Conservation (phyloP, 2,329 filamentous ascomycete genomes). For the Hymenoscyphus repandus region DNA sequence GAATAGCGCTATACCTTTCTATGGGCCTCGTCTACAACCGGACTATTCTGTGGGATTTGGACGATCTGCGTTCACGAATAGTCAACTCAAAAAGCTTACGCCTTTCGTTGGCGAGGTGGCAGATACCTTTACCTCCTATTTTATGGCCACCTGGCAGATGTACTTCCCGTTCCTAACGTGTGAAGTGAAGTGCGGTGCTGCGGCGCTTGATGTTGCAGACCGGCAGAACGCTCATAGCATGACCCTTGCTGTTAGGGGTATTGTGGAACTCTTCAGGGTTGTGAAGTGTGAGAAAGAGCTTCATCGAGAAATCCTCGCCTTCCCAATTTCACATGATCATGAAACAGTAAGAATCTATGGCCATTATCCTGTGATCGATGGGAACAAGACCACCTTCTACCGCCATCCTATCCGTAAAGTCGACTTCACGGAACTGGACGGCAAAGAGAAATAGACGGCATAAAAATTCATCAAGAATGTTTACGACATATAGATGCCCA, state of each 20-base stretch:
- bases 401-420: no score
- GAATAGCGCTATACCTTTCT: conserved; percentile 36
- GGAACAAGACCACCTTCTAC: no score
- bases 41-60: conserved; percentile 32
- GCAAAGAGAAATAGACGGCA: conserved; percentile 27
- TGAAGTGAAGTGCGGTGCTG: conserved; percentile 41
- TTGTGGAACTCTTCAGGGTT: neutral
- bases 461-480: conserved; percentile 26
- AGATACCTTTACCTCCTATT: conserved; percentile 27
- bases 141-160: conserved; percentile 42
- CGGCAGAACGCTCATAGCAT: conserved; percentile 36
- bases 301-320: conserved; percentile 34
- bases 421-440: conserved; percentile 6
- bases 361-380: conserved; percentile 27
- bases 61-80: conserved; percentile 28
- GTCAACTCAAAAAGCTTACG: no score
- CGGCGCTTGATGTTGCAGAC: conserved; percentile 35
- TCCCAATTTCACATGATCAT: no score
- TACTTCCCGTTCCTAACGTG: conserved; percentile 46
- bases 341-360: conserved; percentile 28
- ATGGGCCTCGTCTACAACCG: conserved; percentile 35
- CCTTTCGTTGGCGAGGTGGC: conserved; percentile 25
- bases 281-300: conserved; percentile 15
- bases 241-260: conserved; percentile 34
- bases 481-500: conserved; percentile 29